Evolutionary conservation across 345 rosid genomes (phyloP), one percentile per base, ranked within the genome.

Genomic region (Eucalyptus paniculata): DNA sequence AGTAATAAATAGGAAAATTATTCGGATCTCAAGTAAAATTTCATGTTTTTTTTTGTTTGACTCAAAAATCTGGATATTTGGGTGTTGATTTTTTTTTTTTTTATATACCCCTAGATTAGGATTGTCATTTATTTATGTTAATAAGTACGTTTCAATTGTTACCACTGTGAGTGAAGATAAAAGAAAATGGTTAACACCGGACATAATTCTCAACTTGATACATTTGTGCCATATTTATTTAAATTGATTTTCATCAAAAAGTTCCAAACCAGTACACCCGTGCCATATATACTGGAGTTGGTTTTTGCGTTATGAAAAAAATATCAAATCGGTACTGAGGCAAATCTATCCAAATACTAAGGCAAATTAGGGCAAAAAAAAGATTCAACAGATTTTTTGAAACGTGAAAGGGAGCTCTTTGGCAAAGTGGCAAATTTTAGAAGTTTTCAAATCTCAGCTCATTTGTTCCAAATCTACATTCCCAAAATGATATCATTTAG

Each of bases 191-290:
- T n/a, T 15, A 7, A 65, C 32, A 14, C 0, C 5, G 4, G 4
- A 37, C 17, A 30, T 2, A 30, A 7, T 14, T 30, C 10, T 14
- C 17, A 2, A 65, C 32, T 65, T n/a, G 72, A 65, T 65, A 16
- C 3, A n/a, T 65, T 12, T 16, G 18, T 62, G 72, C 4, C 9
- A 14, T 14, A 30, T 62, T 62, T 51, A 51, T 51, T n/a, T 8
- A 16, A 32, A 67, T n/a, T 32, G 21, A 16, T 15, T 15, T 67
- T 67, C 6, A 0, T 32, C 9, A 16, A n/a, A 4, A 65, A 4
- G 18, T n/a, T 65, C 5, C 21, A 2, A 65, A 65, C 3, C 1
- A 8, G 3, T 65, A 8, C 10, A 53, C 1, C 5, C 2, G 0
- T 53, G 58, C 5, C 26, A 2, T 53, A 53, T 53, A 53, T 53